A percentile compares a stretch with the other conserved stretches of the same genome.
Evolutionary conservation across 306 rosid genomes (phyloP).

Genomic region (Cucumis melo): DNA sequence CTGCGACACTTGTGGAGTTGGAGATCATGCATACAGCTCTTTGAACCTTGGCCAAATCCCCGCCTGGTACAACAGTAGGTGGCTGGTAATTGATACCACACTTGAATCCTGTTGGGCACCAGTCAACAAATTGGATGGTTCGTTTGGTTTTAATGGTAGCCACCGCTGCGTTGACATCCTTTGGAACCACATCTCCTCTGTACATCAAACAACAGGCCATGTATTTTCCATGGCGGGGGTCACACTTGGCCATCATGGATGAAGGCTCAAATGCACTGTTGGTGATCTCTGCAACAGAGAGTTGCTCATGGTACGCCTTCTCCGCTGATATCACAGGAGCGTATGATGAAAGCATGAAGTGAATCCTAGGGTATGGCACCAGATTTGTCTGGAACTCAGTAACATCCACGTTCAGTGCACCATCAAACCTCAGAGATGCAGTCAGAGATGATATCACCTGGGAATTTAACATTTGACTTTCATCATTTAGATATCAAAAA

Average conservation of each 20-base stretch:
- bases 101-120: neutral
- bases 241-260: neutral
- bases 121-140: neutral
- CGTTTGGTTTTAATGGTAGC: neutral
- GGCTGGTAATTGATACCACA: neutral
- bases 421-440: conserved; percentile 37
- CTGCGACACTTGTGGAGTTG: conserved; percentile 82
- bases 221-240: neutral
- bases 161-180: neutral
- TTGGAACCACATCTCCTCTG: neutral
- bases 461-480: neutral
- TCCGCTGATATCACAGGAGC: neutral
- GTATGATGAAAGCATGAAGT: neutral
- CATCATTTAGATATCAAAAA: neutral
- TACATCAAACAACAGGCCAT: neutral
- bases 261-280: neutral
- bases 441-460: conserved; percentile 83
- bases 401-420: neutral
- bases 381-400: neutral
- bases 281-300: neutral
- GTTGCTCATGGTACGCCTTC: neutral
- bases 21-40: conserved; percentile 94
- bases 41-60: conserved; percentile 19
- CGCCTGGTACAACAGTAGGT: neutral
- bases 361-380: neutral